Conservation (phyloP, 192 early-diverging fungal species). For the Funneliformis mosseae region DNA sequence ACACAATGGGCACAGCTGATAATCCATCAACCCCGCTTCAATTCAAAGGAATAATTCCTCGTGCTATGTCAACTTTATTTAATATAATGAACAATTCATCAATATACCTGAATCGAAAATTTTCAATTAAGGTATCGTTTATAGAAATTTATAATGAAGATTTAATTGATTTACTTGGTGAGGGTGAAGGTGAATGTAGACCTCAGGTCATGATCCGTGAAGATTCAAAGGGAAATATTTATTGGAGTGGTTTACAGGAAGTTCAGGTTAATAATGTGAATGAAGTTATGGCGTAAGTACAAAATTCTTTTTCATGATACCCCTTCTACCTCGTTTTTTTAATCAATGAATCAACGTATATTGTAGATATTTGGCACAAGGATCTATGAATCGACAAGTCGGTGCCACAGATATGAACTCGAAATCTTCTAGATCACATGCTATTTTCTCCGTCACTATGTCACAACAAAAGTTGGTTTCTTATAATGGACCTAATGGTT, state of each 20-base stretch:
- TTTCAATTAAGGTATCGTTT: constrained; percentile 78
- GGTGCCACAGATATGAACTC: constrained; percentile 98
- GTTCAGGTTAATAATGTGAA: constrained; percentile 66
- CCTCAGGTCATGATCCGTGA: constrained; percentile 75
- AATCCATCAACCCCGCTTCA: constrained; percentile 35
- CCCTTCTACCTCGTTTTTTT: constrained; percentile 16
- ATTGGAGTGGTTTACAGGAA: constrained; percentile 84
- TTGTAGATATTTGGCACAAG: constrained; percentile 60
- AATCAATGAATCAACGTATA: not conserved
- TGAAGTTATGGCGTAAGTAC: constrained; percentile 68
- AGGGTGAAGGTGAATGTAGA: constrained; percentile 53
- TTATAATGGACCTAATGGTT: constrained; percentile 32
- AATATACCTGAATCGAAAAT: constrained; percentile 37
- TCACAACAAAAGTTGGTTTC: constrained; percentile 66
- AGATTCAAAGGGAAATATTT: constrained; percentile 87
- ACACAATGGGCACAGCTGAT: constrained; percentile 88
- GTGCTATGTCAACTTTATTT: constrained; percentile 71
- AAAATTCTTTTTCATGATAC: not conserved
- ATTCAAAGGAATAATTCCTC: constrained; percentile 69
- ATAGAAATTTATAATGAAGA: constrained; percentile 98
- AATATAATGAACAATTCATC: constrained; percentile 32
- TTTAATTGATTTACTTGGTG: constrained; percentile 85
- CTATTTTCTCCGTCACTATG: constrained; percentile 93
- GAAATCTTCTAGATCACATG: constrained; percentile 92
- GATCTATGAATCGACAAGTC: constrained; percentile 80